Base-by-base conservation (phyloP, 768 basidiomycete genomes). In the Hericium erinaceus region DNA sequence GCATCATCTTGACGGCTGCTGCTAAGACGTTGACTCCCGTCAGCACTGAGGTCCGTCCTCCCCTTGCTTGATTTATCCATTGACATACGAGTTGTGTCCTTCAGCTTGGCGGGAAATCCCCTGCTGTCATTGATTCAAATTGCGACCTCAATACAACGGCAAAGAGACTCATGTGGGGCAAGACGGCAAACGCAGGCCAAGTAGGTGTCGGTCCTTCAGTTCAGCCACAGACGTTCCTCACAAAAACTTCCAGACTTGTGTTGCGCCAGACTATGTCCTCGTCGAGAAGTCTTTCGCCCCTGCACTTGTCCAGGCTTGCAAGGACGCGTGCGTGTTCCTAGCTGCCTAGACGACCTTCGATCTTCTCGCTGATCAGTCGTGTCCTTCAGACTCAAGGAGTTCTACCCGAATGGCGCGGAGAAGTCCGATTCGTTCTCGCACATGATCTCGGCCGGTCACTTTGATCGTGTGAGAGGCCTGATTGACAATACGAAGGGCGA, bases 91-190 rank as follows among this genome's bases (percentile, higher is more conserved):
- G 5, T 49, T 46, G 8, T 50, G 26, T 59, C 28, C 8, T 26
- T 51, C 12, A 83, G 82, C 81, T 83, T 28, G 82, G 82, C 65
- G 85, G 89, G 24, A 90, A 92, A 68, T 83, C 80, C 1, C 89
- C 90, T 1, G 87, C 83, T 18, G 74, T 92, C 60, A 72, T 94
- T 48, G 87, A 92, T 67, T 77, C 87, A 0, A 75, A 73, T 20
- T 82, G 80, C 55, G 84, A 93, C 65, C 70, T 92, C 52, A 75
- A 82, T 57, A 71, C 76, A 4, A 77, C 84, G 0, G 87, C 88
- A 2, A 78, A 77, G 46, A 78, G 91, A n/a, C 75, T 94, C 48
- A 68, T 92, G 39, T 92, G 89, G 88, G 89, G 89, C n/a, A 90
- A 90, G 64, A 70, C 73, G 50, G 70, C 77, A 39, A 94, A 94